These are phyloP conservation scores for Linaria vulgaris DNA, from an alignment of 257 asterid genomes.

Conservation along the genomic window DNA sequence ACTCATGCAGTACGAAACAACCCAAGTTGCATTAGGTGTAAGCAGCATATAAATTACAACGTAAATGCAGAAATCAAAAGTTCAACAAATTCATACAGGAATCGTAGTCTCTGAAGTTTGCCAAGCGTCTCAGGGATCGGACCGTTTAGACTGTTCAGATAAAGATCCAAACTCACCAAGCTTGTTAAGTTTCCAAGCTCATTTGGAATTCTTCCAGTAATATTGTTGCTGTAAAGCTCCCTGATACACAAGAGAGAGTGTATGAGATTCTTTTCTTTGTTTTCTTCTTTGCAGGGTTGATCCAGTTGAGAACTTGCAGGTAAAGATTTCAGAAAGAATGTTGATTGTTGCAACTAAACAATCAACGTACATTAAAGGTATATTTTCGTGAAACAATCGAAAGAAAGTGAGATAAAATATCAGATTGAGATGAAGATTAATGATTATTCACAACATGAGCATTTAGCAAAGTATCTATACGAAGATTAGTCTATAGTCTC, in stretches of 20 bases:
- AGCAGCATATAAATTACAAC: constrained; percentile 18
- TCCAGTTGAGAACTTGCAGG: no score
- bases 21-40: constrained; percentile 7
- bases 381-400: constrained; percentile 8
- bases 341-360: not conserved
- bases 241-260: constrained; percentile 41
- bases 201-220: constrained; percentile 70
- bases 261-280: constrained; percentile 11
- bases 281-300: not conserved
- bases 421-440: constrained; percentile 3
- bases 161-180: constrained; percentile 97
- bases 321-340: not conserved
- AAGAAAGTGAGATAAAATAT: constrained; percentile 2
- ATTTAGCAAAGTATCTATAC: constrained; percentile 1
- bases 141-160: constrained; percentile 67
- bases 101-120: constrained; percentile 69
- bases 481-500: not conserved
- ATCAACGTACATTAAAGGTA: not conserved
- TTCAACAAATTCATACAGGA: constrained; percentile 55
- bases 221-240: constrained; percentile 91
- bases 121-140: constrained; percentile 74
- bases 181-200: constrained; percentile 85
- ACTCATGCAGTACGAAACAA: constrained; percentile 10
- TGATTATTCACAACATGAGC: not conserved
- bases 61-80: constrained; percentile 13